phyloP scores from a whole-genome alignment of 306 rosid genomes.

The Quercus cerris region DNA sequence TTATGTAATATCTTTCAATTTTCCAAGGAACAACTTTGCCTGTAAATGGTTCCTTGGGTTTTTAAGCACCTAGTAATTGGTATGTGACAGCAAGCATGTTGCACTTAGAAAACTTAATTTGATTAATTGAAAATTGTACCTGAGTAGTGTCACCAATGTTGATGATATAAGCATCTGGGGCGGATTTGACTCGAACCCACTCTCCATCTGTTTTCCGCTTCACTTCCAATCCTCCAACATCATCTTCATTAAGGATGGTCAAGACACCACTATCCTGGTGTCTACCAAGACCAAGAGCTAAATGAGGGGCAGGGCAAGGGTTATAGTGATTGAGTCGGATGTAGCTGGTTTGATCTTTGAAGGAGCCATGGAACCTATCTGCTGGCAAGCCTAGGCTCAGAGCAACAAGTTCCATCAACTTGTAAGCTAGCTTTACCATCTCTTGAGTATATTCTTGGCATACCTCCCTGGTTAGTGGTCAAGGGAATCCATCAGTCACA shows the following conservation, averaged over 20 bases:
- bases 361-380: constrained; percentile 37
- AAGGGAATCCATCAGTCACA: not conserved
- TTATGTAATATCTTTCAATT: too few species aligned
- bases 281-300: constrained; percentile 60
- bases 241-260: constrained; percentile 61
- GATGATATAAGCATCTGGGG: constrained; percentile 55
- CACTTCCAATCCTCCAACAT: constrained; percentile 65
- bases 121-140: constrained; percentile 20
- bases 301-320: constrained; percentile 53
- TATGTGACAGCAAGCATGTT: not conserved
- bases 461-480: constrained; percentile 24
- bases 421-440: constrained; percentile 39
- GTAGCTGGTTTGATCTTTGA: constrained; percentile 46
- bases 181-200: constrained; percentile 60
- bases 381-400: constrained; percentile 54
- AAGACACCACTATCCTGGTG: constrained; percentile 56
- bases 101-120: not conserved
- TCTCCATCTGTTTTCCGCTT: constrained; percentile 52
- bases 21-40: too few species aligned
- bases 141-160: constrained; percentile 59
- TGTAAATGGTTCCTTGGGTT: too few species aligned
- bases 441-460: constrained; percentile 46
- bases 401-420: constrained; percentile 53
- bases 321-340: constrained; percentile 55
- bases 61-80: too few species aligned